phyloP scores from a whole-genome alignment of 495 filamentous ascomycete genomes.

The Pyrenula massariospora region DNA sequence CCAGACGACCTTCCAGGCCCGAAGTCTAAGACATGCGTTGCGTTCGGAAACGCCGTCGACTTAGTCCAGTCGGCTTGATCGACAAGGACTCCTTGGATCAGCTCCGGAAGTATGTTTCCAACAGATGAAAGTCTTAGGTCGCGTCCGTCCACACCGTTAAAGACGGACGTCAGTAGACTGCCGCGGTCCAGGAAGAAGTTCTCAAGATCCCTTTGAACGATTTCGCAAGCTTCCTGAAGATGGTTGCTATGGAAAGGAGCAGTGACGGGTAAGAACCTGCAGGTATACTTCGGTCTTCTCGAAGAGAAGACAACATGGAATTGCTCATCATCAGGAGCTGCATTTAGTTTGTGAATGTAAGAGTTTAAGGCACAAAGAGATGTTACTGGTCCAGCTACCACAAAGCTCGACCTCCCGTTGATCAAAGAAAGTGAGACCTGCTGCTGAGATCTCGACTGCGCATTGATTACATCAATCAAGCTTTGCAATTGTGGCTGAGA shows the following conservation, averaged over 20 bases:
- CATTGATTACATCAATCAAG: neutral
- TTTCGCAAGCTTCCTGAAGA: neutral
- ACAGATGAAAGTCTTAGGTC: neutral
- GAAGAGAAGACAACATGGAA: neutral
- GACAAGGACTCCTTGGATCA: conserved; percentile 8
- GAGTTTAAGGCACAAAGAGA: neutral
- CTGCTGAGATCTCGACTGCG: neutral
- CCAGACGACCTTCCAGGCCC: conserved; percentile 13
- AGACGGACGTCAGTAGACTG: neutral
- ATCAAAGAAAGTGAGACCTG: neutral
- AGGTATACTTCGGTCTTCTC: neutral
- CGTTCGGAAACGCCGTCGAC: conserved; percentile 10
- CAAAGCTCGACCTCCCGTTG: neutral
- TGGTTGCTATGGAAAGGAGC: neutral
- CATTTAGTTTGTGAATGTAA: neutral
- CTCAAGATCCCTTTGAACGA: neutral
- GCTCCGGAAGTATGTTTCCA: conserved; percentile 8
- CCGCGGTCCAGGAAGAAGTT: neutral
- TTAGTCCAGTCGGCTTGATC: conserved; percentile 15
- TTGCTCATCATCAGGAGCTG: neutral
- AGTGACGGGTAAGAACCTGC: neutral
- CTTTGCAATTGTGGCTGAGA: neutral
- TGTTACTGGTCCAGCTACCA: neutral
- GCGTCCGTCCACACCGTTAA: neutral
- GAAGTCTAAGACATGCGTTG: conserved; percentile 15